Base-by-base conservation (phyloP, 371 early-diverging fungal genomes). In the Mucor piriformis region DNA sequence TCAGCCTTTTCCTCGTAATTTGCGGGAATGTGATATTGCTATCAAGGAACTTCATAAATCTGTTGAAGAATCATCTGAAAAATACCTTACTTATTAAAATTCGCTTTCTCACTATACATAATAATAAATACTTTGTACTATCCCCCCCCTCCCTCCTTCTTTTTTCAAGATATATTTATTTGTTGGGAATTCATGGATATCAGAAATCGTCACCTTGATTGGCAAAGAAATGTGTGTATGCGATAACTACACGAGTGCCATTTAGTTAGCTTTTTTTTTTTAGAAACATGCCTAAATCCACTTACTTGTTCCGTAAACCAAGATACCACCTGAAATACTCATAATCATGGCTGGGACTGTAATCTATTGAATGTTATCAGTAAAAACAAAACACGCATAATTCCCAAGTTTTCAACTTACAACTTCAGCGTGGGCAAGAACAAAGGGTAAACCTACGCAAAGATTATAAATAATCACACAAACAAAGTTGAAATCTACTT, bases 291-390 rank as follows among this genome's bases (percentile, higher is more conserved):
- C n/a, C n/a, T n/a, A n/a, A n/a, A n/a, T n/a, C n/a, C n/a, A n/a
- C 79, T 54, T 82, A 85, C 83, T 95, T 34, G 95, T 95, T 32
- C 85, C 87, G 63, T 96, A 96, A 25, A 96, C 91, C 64, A 96
- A 69, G 16, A 92, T 53, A 25, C 96, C 96, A 33, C 96, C 96
- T 13, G 80, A 52, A 42, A 94, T 81, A 75, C 93, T 93, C 86
- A 96, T 88, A 13, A 86, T 59, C 93, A 94, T 94, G 3, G 96
- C 95, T 15, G 87, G 86, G 35, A 73, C 66, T 34, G 85, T 88
- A 56, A 84, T 92, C 87, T 80, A 80, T 0, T 58, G 3, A 46
- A 51, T 16, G 34, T 15, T 20, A 6, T 47, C 16, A 43, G 18
- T 61, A 10, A 34, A 25, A 6, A 12, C 2, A 5, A 46, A 42